Conservation (phyloP, 2,329 filamentous ascomycete species). For the Cryphonectria carpinicola region DNA sequence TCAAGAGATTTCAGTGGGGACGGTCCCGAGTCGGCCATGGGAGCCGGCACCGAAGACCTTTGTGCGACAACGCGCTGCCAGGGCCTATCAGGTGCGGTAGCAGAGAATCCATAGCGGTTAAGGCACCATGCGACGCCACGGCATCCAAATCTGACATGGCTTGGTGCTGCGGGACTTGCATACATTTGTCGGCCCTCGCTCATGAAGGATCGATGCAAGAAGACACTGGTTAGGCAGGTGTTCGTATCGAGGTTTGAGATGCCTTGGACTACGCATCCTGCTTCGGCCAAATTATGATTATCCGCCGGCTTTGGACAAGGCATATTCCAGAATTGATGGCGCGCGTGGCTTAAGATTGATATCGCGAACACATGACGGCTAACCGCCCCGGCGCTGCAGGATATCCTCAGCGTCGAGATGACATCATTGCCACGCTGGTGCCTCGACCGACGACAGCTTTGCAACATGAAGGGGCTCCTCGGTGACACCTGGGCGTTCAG, state of each 20-base stretch:
- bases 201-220: conserved; percentile 6
- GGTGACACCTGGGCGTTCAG: neutral
- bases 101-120: neutral
- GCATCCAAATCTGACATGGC: neutral
- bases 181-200: neutral
- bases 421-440: neutral
- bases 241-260: conserved; percentile 7
- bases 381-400: neutral
- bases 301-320: neutral
- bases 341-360: neutral
- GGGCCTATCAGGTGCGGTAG: neutral
- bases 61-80: neutral
- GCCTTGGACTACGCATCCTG: conserved; percentile 7
- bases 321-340: neutral
- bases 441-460: neutral
- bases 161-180: neutral
- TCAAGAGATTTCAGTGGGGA: neutral
- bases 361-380: neutral
- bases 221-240: neutral
- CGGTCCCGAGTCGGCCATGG: neutral
- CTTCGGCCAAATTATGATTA: neutral
- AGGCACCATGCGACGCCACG: neutral
- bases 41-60: neutral
- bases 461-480: neutral
- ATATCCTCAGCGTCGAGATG: neutral